Conservation (phyloP, 495 filamentous ascomycete genomes). For the Penicillium paxilli region DNA sequence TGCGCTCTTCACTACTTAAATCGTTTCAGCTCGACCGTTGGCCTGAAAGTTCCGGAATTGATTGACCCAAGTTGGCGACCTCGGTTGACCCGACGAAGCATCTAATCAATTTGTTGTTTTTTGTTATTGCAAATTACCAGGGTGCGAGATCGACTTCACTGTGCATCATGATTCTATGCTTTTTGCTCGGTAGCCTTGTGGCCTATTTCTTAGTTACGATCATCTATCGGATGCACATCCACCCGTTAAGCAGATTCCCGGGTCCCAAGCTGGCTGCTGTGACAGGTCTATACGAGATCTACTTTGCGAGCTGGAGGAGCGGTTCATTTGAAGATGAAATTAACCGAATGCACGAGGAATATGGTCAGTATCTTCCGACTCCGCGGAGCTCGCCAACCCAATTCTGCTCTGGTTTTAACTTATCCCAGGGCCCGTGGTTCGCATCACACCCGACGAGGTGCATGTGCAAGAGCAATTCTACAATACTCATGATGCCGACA, state of each 20-base stretch:
- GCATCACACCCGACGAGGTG: conserved; percentile 27
- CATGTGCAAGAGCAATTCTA: conserved; percentile 20
- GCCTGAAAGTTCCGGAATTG: not conserved
- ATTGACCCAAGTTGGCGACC: not conserved
- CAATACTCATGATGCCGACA: conserved; percentile 8
- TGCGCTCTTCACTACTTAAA: not conserved
- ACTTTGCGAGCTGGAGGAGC: conserved; percentile 41
- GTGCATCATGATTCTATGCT: conserved; percentile 20
- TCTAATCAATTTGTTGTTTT: not conserved
- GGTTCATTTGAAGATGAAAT: conserved; percentile 44
- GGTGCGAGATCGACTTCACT: too few relatives aligned
- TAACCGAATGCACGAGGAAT: conserved; percentile 42
- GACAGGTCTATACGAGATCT: conserved; percentile 47
- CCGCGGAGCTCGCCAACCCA: not conserved
- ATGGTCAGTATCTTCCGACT: conserved; percentile 21
- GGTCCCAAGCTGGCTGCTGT: conserved; percentile 46
- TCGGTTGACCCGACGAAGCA: not conserved
- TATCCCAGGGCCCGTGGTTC: conserved; percentile 24
- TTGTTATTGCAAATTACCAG: not conserved
- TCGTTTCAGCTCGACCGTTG: not conserved
- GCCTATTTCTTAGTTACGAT: conserved; percentile 21
- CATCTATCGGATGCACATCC: conserved; percentile 38
- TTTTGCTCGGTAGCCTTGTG: conserved; percentile 25
- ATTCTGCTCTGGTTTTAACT: not conserved
- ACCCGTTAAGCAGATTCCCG: conserved; percentile 43